These are phyloP conservation scores for Mycena kentingensis DNA, from an alignment of 768 basidiomycete species.

Conservation along the genomic window DNA sequence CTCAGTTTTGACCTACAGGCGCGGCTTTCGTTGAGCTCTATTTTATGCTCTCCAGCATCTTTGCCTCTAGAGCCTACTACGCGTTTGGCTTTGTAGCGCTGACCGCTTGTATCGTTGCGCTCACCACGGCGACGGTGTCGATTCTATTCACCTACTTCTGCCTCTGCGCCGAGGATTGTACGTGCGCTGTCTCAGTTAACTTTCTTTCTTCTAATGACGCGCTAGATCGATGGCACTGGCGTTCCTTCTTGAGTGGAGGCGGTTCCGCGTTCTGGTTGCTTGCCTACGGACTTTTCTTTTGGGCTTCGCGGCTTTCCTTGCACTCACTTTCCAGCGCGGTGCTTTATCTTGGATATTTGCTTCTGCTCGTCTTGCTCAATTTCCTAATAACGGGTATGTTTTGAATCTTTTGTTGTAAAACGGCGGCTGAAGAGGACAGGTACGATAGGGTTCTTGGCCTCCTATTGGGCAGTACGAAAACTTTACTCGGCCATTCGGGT, in stretches of 20 bases:
- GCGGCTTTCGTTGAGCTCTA: slow-evolving; percentile 96
- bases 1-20: slow-evolving; percentile 44
- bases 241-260: slow-evolving; percentile 88
- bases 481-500: slow-evolving; percentile 84
- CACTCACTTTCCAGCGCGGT: slow-evolving; percentile 78
- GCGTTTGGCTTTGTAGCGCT: slow-evolving; percentile 95
- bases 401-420: background rate
- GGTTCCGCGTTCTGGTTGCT: slow-evolving; percentile 92
- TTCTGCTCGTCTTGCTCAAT: slow-evolving; percentile 77
- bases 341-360: slow-evolving; percentile 89
- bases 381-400: slow-evolving; percentile 83
- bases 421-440: slow-evolving; percentile 52
- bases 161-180: slow-evolving; percentile 92
- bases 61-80: slow-evolving; percentile 91
- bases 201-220: slow-evolving; percentile 6
- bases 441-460: slow-evolving; percentile 88
- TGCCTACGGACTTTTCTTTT: slow-evolving; percentile 86
- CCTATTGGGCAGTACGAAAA: slow-evolving; percentile 86
- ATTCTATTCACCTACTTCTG: slow-evolving; percentile 90
- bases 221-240: slow-evolving; percentile 84
- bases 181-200: slow-evolving; percentile 58
- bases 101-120: slow-evolving; percentile 76
- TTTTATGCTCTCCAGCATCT: slow-evolving; percentile 88
- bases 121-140: slow-evolving; percentile 90
- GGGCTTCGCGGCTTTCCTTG: slow-evolving; percentile 83